Percentiles rank a stretch among this genome's conserved stretches.
phyloP scores from a whole-genome alignment of 2,329 filamentous ascomycete genomes.

The Colletotrichum abscissum region DNA sequence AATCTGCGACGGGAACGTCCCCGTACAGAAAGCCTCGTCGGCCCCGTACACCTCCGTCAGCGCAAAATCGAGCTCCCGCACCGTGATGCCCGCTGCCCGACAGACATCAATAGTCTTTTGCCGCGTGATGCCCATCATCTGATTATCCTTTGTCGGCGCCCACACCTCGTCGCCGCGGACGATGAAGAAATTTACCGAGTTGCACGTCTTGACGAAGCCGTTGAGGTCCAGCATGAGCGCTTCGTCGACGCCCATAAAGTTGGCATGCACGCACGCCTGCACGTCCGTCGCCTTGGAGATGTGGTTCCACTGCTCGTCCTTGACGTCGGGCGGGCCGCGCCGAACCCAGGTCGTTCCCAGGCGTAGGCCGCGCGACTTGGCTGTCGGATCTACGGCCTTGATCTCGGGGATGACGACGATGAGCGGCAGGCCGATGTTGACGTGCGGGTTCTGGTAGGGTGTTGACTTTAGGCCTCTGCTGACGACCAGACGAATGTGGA shows the following conservation, averaged over 20 bases:
- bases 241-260: slow-evolving; percentile 45
- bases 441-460: slow-evolving; percentile 42
- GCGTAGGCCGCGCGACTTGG: slow-evolving; percentile 39
- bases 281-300: slow-evolving; percentile 46
- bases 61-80: slow-evolving; percentile 43
- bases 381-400: slow-evolving; percentile 40
- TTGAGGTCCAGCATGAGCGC: slow-evolving; percentile 44
- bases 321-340: slow-evolving; percentile 44
- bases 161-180: slow-evolving; percentile 45
- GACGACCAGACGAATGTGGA: slow-evolving; percentile 44
- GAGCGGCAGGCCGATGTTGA: slow-evolving; percentile 43
- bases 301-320: slow-evolving; percentile 47
- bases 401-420: slow-evolving; percentile 46
- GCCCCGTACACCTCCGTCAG: slow-evolving; percentile 45
- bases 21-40: slow-evolving; percentile 45
- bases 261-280: slow-evolving; percentile 44
- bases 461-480: slow-evolving; percentile 43
- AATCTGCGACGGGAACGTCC: slow-evolving; percentile 43
- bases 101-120: slow-evolving; percentile 46
- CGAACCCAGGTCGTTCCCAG: slow-evolving; percentile 44
- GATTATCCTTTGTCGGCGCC: slow-evolving; percentile 45
- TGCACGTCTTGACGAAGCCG: slow-evolving; percentile 46
- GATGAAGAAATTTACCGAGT: slow-evolving; percentile 47
- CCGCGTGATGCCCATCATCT: slow-evolving; percentile 46
- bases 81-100: slow-evolving; percentile 39